phyloP scores from a whole-genome alignment of 768 basidiomycete genomes.

The Kwoniella pini region DNA sequence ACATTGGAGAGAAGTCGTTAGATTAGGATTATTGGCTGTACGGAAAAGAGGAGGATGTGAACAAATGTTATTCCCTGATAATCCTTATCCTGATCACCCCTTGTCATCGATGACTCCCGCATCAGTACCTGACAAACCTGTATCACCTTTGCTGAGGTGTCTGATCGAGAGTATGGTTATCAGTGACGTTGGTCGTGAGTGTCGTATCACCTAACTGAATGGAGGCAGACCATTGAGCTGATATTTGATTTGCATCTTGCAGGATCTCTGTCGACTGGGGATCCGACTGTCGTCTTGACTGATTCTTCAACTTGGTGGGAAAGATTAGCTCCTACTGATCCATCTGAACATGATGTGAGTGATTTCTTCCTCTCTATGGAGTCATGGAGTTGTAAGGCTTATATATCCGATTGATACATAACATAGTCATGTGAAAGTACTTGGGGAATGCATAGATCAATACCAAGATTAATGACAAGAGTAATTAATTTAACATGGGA shows the following conservation, averaged over 20 bases:
- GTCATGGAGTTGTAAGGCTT: no score
- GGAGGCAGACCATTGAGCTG: not conserved
- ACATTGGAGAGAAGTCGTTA: slow-evolving; percentile 18
- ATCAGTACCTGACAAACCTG: slow-evolving; percentile 3
- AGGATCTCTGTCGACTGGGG: slow-evolving; percentile 11
- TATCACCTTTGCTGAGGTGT: slow-evolving; percentile 11
- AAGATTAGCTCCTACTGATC: not conserved
- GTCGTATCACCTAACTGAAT: not conserved
- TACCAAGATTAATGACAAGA: slow-evolving; percentile 5
- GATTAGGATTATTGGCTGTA: slow-evolving; percentile 3
- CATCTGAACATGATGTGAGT: slow-evolving; percentile 6
- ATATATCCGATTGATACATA: no score
- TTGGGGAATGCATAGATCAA: slow-evolving; percentile 11
- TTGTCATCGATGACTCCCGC: not conserved
- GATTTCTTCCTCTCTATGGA: no score
- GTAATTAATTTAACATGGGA: slow-evolving; percentile 13
- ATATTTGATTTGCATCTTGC: not conserved
- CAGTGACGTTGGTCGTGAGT: slow-evolving; percentile 9
- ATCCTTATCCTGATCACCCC: not conserved
- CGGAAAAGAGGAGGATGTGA: slow-evolving; percentile 12
- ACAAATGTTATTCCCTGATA: slow-evolving; percentile 10
- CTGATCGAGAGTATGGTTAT: slow-evolving; percentile 16
- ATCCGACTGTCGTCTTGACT: slow-evolving; percentile 7
- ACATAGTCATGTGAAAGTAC: slow-evolving; percentile 19
- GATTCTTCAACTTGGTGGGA: slow-evolving; percentile 16